Evolutionary conservation across 2,329 filamentous ascomycete genomes (phyloP).

Genomic region (Trichocomaceae sp.): DNA sequence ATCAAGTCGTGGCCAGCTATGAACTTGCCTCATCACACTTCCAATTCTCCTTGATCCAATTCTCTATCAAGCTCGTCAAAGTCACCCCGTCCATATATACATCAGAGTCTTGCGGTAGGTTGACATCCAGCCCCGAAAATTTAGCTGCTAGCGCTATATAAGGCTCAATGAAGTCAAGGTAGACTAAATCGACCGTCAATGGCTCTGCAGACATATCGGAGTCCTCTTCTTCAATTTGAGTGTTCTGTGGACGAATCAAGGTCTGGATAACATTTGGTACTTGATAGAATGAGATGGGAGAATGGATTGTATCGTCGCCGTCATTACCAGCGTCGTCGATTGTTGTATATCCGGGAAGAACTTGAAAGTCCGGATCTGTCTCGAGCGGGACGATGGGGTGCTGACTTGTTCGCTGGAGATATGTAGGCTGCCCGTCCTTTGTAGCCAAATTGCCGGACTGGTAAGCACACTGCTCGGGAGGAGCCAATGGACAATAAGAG

Average conservation of each 20-base stretch:
- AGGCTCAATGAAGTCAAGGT: conserved; percentile 81
- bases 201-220: conserved; percentile 42
- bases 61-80: conserved; percentile 52
- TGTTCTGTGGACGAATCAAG: conserved; percentile 45
- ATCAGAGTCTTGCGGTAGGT: conserved; percentile 43
- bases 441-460: conserved; percentile 16
- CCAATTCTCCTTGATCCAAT: conserved; percentile 56
- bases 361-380: conserved; percentile 33
- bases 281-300: conserved; percentile 63
- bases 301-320: conserved; percentile 85
- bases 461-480: conserved; percentile 40
- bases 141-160: conserved; percentile 72
- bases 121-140: conserved; percentile 48
- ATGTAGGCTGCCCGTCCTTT: neutral
- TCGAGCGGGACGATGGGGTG: conserved; percentile 22
- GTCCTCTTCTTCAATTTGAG: neutral
- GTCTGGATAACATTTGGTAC: conserved; percentile 81
- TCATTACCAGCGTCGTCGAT: conserved; percentile 73
- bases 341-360: conserved; percentile 78
- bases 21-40: conserved; percentile 22
- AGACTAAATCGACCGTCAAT: conserved; percentile 76
- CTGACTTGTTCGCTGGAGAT: neutral
- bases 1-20: neutral
- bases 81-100: conserved; percentile 48
- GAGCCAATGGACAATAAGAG: conserved; percentile 30